Evolutionary conservation across 2,329 filamentous ascomycete genomes (phyloP), one percentile per base, ranked within the genome.

Genomic region (Rasamsonia emersonii): DNA sequence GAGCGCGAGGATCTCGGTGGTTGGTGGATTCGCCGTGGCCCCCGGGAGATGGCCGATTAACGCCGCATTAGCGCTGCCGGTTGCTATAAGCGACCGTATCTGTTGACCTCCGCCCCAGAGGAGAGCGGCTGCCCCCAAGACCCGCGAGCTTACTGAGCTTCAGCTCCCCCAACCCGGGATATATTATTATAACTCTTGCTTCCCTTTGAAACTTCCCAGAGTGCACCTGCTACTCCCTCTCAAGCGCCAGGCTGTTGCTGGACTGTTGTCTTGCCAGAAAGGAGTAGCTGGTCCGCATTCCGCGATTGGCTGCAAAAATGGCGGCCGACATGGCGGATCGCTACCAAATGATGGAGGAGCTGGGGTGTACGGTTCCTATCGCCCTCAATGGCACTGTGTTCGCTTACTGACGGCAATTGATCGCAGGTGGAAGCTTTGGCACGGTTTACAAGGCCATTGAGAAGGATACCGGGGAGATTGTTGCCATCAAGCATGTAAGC

Each of bases 371-470:
- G 16, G 18, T 17, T 18, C 9, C 15, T 9, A 18, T 16, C n/a
- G 24, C 14, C 13, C 25, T 18, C 32, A 24, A 21, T 8, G 3
- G 13, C 15, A 17, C 3, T 9, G 26, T 9, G 15, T 15, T 24
- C 10, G 24, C 38, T 48, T 50, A 25, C 46, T 32, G 10, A 21
- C 18, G 18, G 20, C 1, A n/a, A 31, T 35, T 39, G 41, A 42
- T 46, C 19, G 21, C 25, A 93, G 86, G 85, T 61, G 89, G 89
- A 37, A 95, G 88, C 59, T 98, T 98, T 59, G 91, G 91, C 35
- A 79, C 89, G 26, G 91, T 98, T 18, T 98, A 93, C 72, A 95
- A 95, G 60, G 91, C 86, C 30, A 88, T 95, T 52, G 86, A 96
- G 51, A 85, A 79, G 55, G 68, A 77, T 17, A 95, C 89, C 1